These are phyloP conservation scores for Knufia petricola DNA, from an alignment of 2,329 filamentous ascomycete genomes.

Conservation along the genomic window DNA sequence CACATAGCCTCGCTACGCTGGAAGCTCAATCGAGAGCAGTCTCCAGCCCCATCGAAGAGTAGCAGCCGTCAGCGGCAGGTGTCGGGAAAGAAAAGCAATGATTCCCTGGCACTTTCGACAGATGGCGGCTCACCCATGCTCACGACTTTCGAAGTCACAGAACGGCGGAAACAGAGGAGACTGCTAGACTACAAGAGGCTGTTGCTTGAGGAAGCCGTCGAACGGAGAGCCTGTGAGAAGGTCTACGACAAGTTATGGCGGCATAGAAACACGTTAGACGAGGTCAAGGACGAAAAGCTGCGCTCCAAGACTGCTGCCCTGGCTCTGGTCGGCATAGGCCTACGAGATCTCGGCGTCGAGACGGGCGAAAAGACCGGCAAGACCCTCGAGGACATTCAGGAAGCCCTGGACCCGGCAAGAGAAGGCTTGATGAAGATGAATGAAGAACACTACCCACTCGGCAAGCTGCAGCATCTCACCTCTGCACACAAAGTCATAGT, in stretches of 20 bases:
- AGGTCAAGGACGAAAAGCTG: conserved; percentile 87
- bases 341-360: conserved; percentile 74
- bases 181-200: conserved; percentile 67
- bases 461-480: conserved; percentile 82
- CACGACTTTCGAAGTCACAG: conserved; percentile 71
- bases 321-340: conserved; percentile 79
- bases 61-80: conserved; percentile 15
- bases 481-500: conserved; percentile 89
- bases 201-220: conserved; percentile 81
- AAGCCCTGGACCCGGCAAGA: conserved; percentile 62
- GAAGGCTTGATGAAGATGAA: conserved; percentile 71
- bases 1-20: conserved; percentile 74
- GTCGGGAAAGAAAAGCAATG: conserved; percentile 13
- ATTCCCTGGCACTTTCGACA: conserved; percentile 14
- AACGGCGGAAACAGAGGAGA: conserved; percentile 67
- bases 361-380: conserved; percentile 44
- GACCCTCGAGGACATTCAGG: conserved; percentile 56
- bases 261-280: conserved; percentile 83
- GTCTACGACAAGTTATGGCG: conserved; percentile 85
- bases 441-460: conserved; percentile 74
- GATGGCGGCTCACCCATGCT: conserved; percentile 64
- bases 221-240: conserved; percentile 72
- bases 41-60: conserved; percentile 37
- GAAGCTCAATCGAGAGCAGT: conserved; percentile 59
- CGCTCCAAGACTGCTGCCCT: conserved; percentile 88